A percentile compares a stretch with the other conserved stretches of the same genome.
Evolutionary conservation across 139 green algal species (phyloP).

Genomic region (Closterium sp.): DNA sequence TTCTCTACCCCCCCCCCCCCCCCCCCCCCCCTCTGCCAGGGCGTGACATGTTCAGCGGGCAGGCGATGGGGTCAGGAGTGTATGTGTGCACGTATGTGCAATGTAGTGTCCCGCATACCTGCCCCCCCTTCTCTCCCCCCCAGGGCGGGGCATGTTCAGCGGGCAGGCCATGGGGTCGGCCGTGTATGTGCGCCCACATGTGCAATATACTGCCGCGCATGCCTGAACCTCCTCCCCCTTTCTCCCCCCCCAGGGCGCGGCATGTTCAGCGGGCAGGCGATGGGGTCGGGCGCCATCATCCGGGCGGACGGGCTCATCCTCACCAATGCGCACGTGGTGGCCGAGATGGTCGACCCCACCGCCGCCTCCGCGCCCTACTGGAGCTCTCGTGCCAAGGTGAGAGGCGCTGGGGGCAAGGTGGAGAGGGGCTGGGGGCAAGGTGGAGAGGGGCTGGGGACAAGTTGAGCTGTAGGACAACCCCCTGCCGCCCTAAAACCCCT

Average conservation of each 20-base stretch:
- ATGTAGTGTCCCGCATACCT: no score
- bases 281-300: constrained; percentile 71
- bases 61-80: constrained; percentile 62
- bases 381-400: background rate
- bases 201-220: no score
- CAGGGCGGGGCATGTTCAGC: constrained; percentile 40
- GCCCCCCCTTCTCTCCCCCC: background rate
- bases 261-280: constrained; percentile 37
- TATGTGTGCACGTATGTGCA: constrained; percentile 62
- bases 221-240: background rate
- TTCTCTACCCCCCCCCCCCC: background rate
- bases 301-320: constrained; percentile 64
- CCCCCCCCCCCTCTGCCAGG: background rate
- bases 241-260: constrained; percentile 14
- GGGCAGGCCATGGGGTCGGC: constrained; percentile 60
- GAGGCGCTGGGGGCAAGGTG: background rate
- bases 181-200: constrained; percentile 63
- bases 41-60: constrained; percentile 17
- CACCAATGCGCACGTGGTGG: constrained; percentile 81
- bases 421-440: background rate
- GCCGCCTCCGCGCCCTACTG: background rate
- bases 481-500: no score
- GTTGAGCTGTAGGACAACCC: no score
- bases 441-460: no score
- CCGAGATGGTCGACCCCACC: constrained; percentile 5